Evolutionary conservation across 2,329 filamentous ascomycete species (phyloP).

Genomic region (Ceratocystis eucalypticola): DNA sequence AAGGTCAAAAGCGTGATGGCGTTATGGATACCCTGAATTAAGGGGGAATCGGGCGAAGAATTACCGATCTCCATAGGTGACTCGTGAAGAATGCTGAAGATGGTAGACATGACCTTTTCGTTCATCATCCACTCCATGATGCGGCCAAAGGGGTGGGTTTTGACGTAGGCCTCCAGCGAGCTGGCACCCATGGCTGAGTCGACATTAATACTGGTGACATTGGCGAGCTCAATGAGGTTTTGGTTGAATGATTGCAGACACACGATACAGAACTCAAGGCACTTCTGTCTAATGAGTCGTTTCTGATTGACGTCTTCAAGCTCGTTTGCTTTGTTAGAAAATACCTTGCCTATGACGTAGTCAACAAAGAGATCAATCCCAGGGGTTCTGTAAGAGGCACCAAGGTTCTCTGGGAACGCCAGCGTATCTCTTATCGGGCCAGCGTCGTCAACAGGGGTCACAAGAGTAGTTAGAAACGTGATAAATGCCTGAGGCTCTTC

Average conservation of each 20-base stretch:
- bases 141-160: slow-evolving; percentile 80
- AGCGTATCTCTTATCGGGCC: slow-evolving; percentile 57
- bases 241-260: slow-evolving; percentile 87
- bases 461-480: slow-evolving; percentile 57
- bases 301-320: slow-evolving; percentile 54
- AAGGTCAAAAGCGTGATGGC: slow-evolving; percentile 74
- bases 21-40: slow-evolving; percentile 64
- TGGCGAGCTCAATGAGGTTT: slow-evolving; percentile 73
- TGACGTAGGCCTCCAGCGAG: slow-evolving; percentile 65
- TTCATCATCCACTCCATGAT: slow-evolving; percentile 99
- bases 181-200: slow-evolving; percentile 62
- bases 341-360: slow-evolving; percentile 69
- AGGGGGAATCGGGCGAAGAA: slow-evolving; percentile 61
- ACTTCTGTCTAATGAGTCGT: slow-evolving; percentile 61
- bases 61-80: slow-evolving; percentile 58
- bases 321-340: slow-evolving; percentile 53
- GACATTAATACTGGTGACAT: slow-evolving; percentile 59
- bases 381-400: slow-evolving; percentile 57
- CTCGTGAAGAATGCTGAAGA: slow-evolving; percentile 70
- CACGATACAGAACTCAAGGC: slow-evolving; percentile 67
- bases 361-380: slow-evolving; percentile 91
- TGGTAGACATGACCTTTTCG: slow-evolving; percentile 64
- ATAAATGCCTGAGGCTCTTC: slow-evolving; percentile 80
- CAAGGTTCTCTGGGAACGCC: slow-evolving; percentile 77
- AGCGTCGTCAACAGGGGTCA: slow-evolving; percentile 50